A percentile compares a stretch with the other conserved stretches of the same genome.
These are phyloP conservation scores for Coniochaeta sp. DNA, from an alignment of 2,329 filamentous ascomycete species.

Conservation along the genomic window DNA sequence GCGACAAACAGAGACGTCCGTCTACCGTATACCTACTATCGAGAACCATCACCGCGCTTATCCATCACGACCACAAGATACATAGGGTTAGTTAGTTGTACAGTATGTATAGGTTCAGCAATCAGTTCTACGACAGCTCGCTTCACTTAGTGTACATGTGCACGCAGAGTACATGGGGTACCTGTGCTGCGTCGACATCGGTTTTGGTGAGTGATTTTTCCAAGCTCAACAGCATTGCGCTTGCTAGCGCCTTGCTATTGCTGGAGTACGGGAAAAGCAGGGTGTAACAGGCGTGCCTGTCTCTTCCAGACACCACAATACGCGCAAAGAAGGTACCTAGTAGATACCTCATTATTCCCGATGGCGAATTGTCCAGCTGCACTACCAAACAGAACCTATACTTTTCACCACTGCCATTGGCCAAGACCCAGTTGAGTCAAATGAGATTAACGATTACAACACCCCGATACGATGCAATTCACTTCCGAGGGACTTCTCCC, in stretches of 20 bases:
- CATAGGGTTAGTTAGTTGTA: too few species aligned
- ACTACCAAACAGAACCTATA: background rate
- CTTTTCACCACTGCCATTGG: background rate
- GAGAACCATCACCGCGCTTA: too few species aligned
- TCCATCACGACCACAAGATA: too few species aligned
- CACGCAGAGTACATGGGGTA: too few species aligned
- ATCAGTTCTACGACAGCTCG: too few species aligned
- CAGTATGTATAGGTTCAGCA: too few species aligned
- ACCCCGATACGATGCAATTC: background rate
- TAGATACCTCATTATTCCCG: background rate
- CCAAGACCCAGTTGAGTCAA: background rate
- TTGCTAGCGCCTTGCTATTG: background rate
- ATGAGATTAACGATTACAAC: background rate
- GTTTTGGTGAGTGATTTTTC: slow-evolving; percentile 1
- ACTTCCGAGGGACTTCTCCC: background rate
- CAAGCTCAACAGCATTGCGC: background rate
- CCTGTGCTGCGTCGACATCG: background rate
- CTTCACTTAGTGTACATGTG: background rate
- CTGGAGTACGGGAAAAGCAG: background rate
- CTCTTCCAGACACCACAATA: too few species aligned
- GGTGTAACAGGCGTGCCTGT: background rate
- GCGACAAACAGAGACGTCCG: too few species aligned
- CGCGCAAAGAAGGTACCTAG: too few species aligned
- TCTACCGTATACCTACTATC: too few species aligned
- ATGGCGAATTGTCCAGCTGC: background rate